phyloP scores from a whole-genome alignment of 1,284 basidiomycete species.

The Malassezia restricta region DNA sequence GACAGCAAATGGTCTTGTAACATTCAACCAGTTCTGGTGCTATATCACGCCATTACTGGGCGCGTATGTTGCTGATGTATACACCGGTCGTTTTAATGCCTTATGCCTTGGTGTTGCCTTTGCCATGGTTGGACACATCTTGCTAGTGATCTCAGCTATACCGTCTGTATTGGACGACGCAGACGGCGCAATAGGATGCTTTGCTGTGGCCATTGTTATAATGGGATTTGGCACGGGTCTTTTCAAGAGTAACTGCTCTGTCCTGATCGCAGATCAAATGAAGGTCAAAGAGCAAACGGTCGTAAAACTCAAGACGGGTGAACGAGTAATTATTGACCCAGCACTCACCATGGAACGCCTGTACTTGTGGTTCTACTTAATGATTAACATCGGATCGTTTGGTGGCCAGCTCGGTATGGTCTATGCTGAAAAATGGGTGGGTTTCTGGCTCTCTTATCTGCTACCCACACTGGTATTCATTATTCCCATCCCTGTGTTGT shows the following conservation, averaged over 20 bases:
- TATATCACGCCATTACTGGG: slow-evolving; percentile 38
- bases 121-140: slow-evolving; percentile 53
- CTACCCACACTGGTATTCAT: slow-evolving; percentile 49
- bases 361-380: slow-evolving; percentile 45
- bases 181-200: slow-evolving; percentile 55
- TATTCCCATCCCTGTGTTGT: slow-evolving; percentile 58
- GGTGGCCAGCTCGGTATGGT: slow-evolving; percentile 48
- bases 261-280: slow-evolving; percentile 50
- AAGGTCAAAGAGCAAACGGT: slow-evolving; percentile 31
- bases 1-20: slow-evolving; percentile 39
- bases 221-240: slow-evolving; percentile 56
- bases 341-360: slow-evolving; percentile 52
- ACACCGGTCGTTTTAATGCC: slow-evolving; percentile 50
- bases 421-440: slow-evolving; percentile 46
- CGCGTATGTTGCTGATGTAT: slow-evolving; percentile 47
- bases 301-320: slow-evolving; percentile 52
- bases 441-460: slow-evolving; percentile 48
- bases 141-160: slow-evolving; percentile 61
- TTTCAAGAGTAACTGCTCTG: slow-evolving; percentile 55
- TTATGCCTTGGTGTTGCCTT: slow-evolving; percentile 47
- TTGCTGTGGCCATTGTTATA: slow-evolving; percentile 48
- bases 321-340: slow-evolving; percentile 71
- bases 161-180: slow-evolving; percentile 57
- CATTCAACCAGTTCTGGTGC: slow-evolving; percentile 43
- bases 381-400: slow-evolving; percentile 43